Percentiles rank a stretch among this genome's conserved stretches.
Conservation (phyloP, 495 filamentous ascomycete species). For the Penicillium verhagenii region DNA sequence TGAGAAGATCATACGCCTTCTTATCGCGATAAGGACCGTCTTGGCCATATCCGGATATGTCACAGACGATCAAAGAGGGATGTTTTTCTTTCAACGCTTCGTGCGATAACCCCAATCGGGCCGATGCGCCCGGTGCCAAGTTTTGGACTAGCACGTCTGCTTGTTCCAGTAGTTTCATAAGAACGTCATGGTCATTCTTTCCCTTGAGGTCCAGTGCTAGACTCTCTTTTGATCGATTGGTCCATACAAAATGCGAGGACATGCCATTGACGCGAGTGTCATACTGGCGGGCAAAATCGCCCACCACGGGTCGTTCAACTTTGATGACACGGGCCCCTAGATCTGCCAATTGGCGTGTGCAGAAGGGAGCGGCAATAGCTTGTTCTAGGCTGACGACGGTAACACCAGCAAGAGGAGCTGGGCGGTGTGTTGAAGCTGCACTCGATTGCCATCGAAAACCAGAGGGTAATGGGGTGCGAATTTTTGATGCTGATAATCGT, state of each 20-base stretch:
- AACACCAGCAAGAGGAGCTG: constrained; percentile 42
- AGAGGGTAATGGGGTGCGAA: not conserved
- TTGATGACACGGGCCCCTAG: constrained; percentile 54
- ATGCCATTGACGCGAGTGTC: constrained; percentile 47
- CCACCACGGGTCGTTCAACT: constrained; percentile 46
- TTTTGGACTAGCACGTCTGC: constrained; percentile 55
- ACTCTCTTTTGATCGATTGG: constrained; percentile 52
- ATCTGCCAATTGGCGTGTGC: constrained; percentile 52
- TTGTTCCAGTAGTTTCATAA: constrained; percentile 44
- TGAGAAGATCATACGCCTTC: constrained; percentile 57
- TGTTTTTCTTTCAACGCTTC: constrained; percentile 37
- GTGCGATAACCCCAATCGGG: constrained; percentile 47
- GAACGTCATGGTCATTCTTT: constrained; percentile 34
- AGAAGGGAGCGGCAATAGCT: constrained; percentile 53
- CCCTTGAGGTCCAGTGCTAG: constrained; percentile 49
- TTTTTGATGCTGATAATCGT: not conserved
- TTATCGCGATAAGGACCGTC: constrained; percentile 52
- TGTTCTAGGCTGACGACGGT: constrained; percentile 54
- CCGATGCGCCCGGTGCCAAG: constrained; percentile 48
- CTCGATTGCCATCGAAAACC: constrained; percentile 13
- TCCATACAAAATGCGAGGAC: constrained; percentile 54
- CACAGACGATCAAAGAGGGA: constrained; percentile 50
- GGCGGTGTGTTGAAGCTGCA: constrained; percentile 7
- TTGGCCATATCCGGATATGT: constrained; percentile 52
- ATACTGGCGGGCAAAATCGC: constrained; percentile 52